Evolutionary conservation across 108 stramenopile genomes (phyloP).

Genomic region (Aureococcus anophagefferens): DNA sequence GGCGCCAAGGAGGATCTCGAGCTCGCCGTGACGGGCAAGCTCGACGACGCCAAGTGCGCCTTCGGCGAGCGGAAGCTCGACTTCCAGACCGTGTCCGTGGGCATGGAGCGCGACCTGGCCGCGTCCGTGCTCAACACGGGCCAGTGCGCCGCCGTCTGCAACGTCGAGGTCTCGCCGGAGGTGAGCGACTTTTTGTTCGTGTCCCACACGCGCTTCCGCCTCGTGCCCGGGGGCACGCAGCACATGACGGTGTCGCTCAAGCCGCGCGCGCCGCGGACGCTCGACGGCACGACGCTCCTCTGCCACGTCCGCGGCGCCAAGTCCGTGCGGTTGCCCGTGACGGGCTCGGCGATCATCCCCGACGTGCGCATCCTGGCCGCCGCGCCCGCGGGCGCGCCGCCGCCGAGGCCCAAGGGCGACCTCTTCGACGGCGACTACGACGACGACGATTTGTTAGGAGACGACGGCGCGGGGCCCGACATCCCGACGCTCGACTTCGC

Average conservation of each 20-base stretch:
- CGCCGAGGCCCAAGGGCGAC: background rate
- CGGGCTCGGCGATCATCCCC: constrained; percentile 25
- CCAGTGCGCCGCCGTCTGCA: constrained; percentile 31
- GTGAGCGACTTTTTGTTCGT: constrained; percentile 2
- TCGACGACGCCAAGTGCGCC: constrained; percentile 20
- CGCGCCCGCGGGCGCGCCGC: background rate
- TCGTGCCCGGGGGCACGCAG: constrained; percentile 4
- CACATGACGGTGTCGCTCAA: constrained; percentile 6
- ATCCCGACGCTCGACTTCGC: constrained; percentile 13
- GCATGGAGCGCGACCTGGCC: constrained; percentile 15
- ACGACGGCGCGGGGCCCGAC: background rate
- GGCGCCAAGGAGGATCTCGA: constrained; percentile 27
- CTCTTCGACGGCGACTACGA: background rate
- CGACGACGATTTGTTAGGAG: background rate
- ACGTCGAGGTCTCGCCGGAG: constrained; percentile 21
- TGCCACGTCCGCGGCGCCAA: constrained; percentile 25
- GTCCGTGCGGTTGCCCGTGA: constrained; percentile 12
- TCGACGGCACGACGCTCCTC: constrained; percentile 2
- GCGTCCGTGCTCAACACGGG: constrained; percentile 31
- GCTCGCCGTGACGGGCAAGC: constrained; percentile 16
- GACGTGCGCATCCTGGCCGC: constrained; percentile 15
- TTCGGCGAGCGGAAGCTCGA: constrained; percentile 26
- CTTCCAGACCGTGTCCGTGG: constrained; percentile 36
- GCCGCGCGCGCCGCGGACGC: constrained; percentile 7
- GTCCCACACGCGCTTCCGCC: background rate